Base-by-base conservation (phyloP, 495 filamentous ascomycete genomes). In the Neurospora cerealis region DNA sequence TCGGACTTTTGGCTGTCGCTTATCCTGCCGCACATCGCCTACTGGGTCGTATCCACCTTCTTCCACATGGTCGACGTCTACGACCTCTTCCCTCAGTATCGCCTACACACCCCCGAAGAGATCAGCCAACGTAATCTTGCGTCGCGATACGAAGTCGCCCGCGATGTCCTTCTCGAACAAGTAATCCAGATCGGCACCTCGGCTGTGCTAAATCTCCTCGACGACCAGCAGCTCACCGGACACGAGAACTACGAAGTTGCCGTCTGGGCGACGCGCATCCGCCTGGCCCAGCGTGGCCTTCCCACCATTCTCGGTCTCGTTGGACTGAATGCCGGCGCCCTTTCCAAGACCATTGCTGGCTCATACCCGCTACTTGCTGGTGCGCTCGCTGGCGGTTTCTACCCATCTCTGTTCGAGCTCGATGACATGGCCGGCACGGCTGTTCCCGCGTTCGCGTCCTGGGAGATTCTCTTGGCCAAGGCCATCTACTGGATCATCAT, bases 101-200 rank as follows among this genome's bases (percentile, higher is more conserved):
- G 95, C 70, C 85, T 98, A 60, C 95, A 97, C 85, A 97, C 95
- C 0, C 94, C 95, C 37, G 93, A 92, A 70, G 95, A 97, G 78
- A 87, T 97, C 71, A 80, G 90, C 21, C 92, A 93, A 81, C 87
- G 95, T 73, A 98, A 98, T 82, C 93, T 92, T 76, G 95, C 93
- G 69, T 88, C 91, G 71, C 88, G 92, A 71, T 91, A 86, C 82
- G 91, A 97, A 75, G 93, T 97, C 4, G 88, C 93, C 28, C 90
- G 91, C 77, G 93, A 96, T 86, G 94, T 97, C 74, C 82, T 97
- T 46, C 77, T 97, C 40, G 93, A 98, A 80, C 95, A 98, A 76
- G 77, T 93, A n/a, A 90, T 97, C 39, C 95, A 97, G 82, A 92
- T 92, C 2, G 80, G 87, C 13, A 87, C 92, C 19, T 90, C 90